Evolutionary conservation across 495 filamentous ascomycete species (phyloP).

Genomic region (Penicillium parvum): DNA sequence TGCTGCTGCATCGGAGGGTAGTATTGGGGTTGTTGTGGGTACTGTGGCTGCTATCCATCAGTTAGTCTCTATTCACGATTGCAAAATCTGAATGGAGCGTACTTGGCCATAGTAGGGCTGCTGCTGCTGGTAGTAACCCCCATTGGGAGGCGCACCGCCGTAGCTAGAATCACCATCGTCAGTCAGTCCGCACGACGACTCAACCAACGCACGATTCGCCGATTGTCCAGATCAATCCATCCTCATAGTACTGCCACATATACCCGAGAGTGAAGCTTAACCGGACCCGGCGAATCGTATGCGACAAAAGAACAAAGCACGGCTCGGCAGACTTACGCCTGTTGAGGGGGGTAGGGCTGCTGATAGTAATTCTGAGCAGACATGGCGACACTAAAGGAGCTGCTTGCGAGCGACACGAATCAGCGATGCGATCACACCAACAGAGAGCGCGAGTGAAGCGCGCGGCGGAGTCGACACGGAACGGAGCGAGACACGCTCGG

Average conservation of each 20-base stretch:
- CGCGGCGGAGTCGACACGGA: not conserved
- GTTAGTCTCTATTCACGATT: too few species aligned
- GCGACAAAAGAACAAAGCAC: not conserved
- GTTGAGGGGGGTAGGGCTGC: constrained; percentile 25
- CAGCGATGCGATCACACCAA: constrained; percentile 3
- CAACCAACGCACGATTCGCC: too few species aligned
- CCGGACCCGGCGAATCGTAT: too few species aligned
- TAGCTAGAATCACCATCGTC: constrained; percentile 5
- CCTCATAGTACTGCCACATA: not conserved
- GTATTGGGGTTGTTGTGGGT: not conserved
- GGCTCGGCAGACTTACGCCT: constrained; percentile 10
- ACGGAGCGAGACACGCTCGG: not conserved
- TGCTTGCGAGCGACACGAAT: constrained; percentile 3
- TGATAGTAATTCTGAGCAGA: constrained; percentile 45
- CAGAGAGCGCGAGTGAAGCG: not conserved
- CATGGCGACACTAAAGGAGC: constrained; percentile 27
- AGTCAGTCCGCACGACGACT: not conserved
- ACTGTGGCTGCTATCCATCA: too few species aligned
- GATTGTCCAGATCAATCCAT: too few species aligned
- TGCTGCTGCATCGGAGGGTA: constrained; percentile 20
- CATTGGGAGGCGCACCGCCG: constrained; percentile 3
- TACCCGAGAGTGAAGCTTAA: too few species aligned
- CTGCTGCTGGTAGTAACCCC: constrained; percentile 9
- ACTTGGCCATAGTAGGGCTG: constrained; percentile 8
- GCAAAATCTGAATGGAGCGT: not conserved